Base-by-base conservation (phyloP, 2,329 filamentous ascomycete genomes). In the Fusarium buxicola region DNA sequence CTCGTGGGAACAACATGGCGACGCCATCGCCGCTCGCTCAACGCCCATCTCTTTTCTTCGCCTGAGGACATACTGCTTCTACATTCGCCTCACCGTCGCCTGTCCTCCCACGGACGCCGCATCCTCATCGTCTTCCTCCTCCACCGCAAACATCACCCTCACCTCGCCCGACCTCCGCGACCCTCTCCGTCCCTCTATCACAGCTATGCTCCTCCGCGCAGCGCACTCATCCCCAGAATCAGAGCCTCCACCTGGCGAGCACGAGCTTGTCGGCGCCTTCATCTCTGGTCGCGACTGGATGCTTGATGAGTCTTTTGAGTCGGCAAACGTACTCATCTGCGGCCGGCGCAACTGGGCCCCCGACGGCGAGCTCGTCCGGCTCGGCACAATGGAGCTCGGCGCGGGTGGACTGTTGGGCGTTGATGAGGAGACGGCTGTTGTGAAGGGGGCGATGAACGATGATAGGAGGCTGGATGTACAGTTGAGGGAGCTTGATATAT, bases 1-100 rank as follows among this genome's bases (percentile, higher is more conserved):
- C 10, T 70, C 72, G 7, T 78, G 76, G 76, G 75, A 77, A 55
- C 68, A 73, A 44, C 69, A 76, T 21, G 73, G 70, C n/a, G 72
- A 76, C 9, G 68, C 69, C 16, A 74, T 76, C 24, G 58, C 68
- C 7, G 57, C 63, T 9, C 72, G 67, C 28, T 51, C 56, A 13
- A 68, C 70, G 21, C 58, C 65, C 10, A 64, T 76, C 27, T 60
- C 64, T 24, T 77, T 76, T 46, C 63, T 78, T 16, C 74, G 75
- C 38, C 56, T 78, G 16, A 64, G 69, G 32, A 74, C 75, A 2
- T 76, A 72, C 52, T 76, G 72, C 63, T 74, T 77, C 44, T 65
- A 72, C 35, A 56, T 78, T 9, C 55, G 31, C 13, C 60, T 76
- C n/a, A 60, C 58, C n/a, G 61, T 65, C 24, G 28, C 39, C 15